Percentiles rank a stretch among this genome's conserved stretches.
Evolutionary conservation across 2,329 filamentous ascomycete species (phyloP).

Genomic region (Eutypa lata): DNA sequence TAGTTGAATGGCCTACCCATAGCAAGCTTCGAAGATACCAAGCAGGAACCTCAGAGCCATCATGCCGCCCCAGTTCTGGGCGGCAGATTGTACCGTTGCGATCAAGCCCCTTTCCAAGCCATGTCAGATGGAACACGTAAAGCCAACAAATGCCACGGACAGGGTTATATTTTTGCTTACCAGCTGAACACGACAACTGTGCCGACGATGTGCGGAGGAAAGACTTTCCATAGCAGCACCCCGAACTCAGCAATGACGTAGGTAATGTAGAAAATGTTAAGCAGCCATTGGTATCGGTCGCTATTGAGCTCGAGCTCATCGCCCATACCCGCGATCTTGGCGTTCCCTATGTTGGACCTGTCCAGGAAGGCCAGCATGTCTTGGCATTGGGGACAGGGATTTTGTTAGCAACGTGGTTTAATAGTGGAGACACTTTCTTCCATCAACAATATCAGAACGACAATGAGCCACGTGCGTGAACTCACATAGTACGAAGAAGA

Average conservation of each 20-base stretch:
- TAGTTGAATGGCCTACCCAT: conserved; percentile 13
- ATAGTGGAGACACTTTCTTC: too few species aligned
- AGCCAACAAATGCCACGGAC: neutral
- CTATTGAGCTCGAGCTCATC: conserved; percentile 49
- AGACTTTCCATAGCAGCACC: conserved; percentile 57
- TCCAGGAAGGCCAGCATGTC: conserved; percentile 17
- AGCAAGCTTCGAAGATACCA: conserved; percentile 19
- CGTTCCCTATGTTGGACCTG: conserved; percentile 54
- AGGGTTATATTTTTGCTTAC: conserved; percentile 10
- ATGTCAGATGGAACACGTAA: conserved; percentile 32
- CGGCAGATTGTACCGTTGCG: conserved; percentile 68
- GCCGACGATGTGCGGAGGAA: conserved; percentile 60
- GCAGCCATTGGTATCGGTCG: conserved; percentile 57
- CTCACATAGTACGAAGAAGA: conserved; percentile 24
- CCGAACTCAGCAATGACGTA: conserved; percentile 65
- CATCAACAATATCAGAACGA: neutral
- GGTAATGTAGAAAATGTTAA: conserved; percentile 59
- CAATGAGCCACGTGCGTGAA: neutral
- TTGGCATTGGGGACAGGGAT: neutral
- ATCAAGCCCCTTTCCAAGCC: conserved; percentile 76
- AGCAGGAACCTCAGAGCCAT: conserved; percentile 63
- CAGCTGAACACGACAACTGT: conserved; percentile 19
- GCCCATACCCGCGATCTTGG: conserved; percentile 61
- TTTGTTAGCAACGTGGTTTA: too few species aligned
- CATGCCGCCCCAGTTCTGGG: conserved; percentile 59